phyloP scores from a whole-genome alignment of 1,139 yeast species.

The Protomyces lactucae-debilis region DNA sequence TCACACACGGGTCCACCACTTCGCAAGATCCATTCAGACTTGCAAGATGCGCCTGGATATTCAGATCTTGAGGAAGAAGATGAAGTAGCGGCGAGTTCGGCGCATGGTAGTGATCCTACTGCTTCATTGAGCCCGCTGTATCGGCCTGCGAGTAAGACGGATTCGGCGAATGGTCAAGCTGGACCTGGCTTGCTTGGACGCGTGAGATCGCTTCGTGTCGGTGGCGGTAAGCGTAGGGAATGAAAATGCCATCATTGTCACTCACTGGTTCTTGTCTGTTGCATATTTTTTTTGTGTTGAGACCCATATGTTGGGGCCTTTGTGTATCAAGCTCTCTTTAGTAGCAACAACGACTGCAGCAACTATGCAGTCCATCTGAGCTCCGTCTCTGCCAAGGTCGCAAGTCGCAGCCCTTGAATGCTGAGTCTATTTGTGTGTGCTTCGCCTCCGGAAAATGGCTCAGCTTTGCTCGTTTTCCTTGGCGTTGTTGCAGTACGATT shows the following conservation, averaged over 20 bases:
- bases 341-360: no score
- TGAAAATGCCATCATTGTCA: background rate
- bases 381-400: no score
- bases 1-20: background rate
- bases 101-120: background rate
- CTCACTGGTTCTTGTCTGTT: background rate
- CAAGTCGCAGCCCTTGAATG: no score
- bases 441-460: no score
- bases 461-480: no score
- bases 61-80: background rate
- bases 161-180: background rate
- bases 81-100: background rate
- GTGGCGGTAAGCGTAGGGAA: constrained; percentile 13
- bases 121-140: constrained; percentile 11
- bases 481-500: no score
- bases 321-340: no score
- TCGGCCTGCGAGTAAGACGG: constrained; percentile 11
- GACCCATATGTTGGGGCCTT: no score
- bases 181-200: constrained; percentile 6
- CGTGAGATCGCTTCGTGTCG: constrained; percentile 17
- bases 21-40: background rate
- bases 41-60: background rate
- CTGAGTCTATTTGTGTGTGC: no score
- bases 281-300: no score
- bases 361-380: no score